phyloP scores from a whole-genome alignment of 805 yeast genomes.

The Suhomyces kilbournensis region DNA sequence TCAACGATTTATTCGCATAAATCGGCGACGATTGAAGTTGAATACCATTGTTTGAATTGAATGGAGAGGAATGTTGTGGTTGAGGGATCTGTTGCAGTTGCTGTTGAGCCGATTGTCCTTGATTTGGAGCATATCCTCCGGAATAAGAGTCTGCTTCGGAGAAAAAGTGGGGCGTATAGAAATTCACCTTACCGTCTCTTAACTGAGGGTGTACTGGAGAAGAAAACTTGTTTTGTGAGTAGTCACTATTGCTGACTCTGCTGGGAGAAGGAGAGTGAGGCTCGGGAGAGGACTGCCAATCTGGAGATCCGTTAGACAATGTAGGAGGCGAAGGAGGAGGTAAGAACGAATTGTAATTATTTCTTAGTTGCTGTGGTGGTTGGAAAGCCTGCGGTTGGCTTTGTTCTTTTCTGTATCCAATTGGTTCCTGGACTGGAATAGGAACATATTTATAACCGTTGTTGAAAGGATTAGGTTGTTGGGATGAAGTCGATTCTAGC shows the following conservation, averaged over 20 bases:
- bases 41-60: conserved; percentile 3
- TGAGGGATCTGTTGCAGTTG: neutral
- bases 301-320: conserved; percentile 34
- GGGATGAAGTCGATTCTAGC: conserved; percentile 12
- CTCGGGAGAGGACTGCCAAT: conserved; percentile 38
- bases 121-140: neutral
- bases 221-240: conserved; percentile 9
- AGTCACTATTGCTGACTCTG: conserved; percentile 6
- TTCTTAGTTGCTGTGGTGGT: conserved; percentile 5
- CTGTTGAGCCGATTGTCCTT: neutral
- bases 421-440: conserved; percentile 40
- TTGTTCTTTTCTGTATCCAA: conserved; percentile 11
- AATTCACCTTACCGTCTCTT: conserved; percentile 17
- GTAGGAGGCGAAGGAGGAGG: conserved; percentile 39
- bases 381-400: conserved; percentile 1
- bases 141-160: conserved; percentile 22
- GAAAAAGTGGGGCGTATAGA: conserved; percentile 41
- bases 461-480: neutral
- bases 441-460: conserved; percentile 30
- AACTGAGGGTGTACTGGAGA: conserved; percentile 27
- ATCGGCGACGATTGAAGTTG: conserved; percentile 25
- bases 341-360: conserved; percentile 23
- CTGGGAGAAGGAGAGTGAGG: conserved; percentile 32
- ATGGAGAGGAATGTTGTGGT: conserved; percentile 1
- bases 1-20: conserved; percentile 17